Evolutionary conservation across 441 rosid species (phyloP).

Genomic region (Arabidopsis lyrata): DNA sequence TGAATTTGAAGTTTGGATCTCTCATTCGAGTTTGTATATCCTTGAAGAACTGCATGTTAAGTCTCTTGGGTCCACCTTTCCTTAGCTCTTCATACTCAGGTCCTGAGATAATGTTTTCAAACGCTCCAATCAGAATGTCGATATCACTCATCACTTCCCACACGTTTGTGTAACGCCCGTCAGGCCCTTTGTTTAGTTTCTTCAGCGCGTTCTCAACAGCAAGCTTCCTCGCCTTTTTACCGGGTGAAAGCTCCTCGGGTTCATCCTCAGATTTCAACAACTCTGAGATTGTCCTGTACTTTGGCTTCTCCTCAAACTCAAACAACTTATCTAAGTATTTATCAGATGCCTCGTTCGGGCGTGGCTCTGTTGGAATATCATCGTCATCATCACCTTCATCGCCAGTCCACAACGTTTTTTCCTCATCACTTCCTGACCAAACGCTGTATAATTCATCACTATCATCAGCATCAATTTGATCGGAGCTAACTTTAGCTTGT

Average conservation of each 20-base stretch:
- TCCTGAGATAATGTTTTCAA: conserved; percentile 86
- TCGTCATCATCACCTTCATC: conserved; percentile 83
- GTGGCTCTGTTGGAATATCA: conserved; percentile 84
- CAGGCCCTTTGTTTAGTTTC: conserved; percentile 92
- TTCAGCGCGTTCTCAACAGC: conserved; percentile 94
- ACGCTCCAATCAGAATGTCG: conserved; percentile 86
- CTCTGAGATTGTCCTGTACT: conserved; percentile 84
- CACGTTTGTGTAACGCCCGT: conserved; percentile 85
- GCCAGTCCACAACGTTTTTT: conserved; percentile 94
- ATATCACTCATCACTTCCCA: conserved; percentile 97
- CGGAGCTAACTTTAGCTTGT: conserved; percentile 71
- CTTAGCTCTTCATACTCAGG: conserved; percentile 97
- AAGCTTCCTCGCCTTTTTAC: conserved; percentile 87
- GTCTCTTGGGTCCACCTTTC: conserved; percentile 86
- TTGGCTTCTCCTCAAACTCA: conserved; percentile 91
- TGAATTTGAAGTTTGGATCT: conserved; percentile 86
- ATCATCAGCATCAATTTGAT: conserved; percentile 78
- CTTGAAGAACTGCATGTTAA: conserved; percentile 92
- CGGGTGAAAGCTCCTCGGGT: conserved; percentile 87
- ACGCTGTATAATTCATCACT: conserved; percentile 84
- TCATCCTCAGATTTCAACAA: conserved; percentile 75
- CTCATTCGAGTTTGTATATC: conserved; percentile 94
- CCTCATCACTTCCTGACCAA: conserved; percentile 94
- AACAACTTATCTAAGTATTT: conserved; percentile 80
- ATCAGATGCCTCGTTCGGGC: conserved; percentile 79